Percentiles rank a stretch among this genome's conserved stretches.
Evolutionary conservation across 805 yeast species (phyloP).

Genomic region (Clavispora asparagi): DNA sequence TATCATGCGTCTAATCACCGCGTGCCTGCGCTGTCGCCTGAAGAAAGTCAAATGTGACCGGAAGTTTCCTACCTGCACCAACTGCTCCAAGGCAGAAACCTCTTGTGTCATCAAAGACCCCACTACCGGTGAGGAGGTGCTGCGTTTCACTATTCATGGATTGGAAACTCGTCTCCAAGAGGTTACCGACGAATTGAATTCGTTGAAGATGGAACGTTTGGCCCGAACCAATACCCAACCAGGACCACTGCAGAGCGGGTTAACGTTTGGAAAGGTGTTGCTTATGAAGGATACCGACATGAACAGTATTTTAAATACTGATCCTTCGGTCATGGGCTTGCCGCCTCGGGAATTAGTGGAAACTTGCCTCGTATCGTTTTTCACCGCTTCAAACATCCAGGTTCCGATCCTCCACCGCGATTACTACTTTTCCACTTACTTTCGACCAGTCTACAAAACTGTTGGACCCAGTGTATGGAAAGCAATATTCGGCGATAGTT

Average conservation of each 20-base stretch:
- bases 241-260: not conserved
- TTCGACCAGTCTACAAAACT: conserved; percentile 11
- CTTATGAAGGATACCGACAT: conserved; percentile 6
- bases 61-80: conserved; percentile 12
- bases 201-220: conserved; percentile 1
- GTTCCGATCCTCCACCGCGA: conserved; percentile 14
- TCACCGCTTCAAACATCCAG: conserved; percentile 9
- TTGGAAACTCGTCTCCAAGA: conserved; percentile 7
- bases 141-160: conserved; percentile 8
- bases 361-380: conserved; percentile 6
- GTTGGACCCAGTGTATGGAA: conserved; percentile 1
- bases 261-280: conserved; percentile 4
- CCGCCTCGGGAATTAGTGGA: conserved; percentile 8
- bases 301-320: not conserved
- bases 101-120: conserved; percentile 12
- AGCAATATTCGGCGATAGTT: conserved; percentile 1
- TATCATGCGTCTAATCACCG: conserved; percentile 10
- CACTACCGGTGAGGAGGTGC: conserved; percentile 11
- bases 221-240: not conserved
- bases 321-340: conserved; percentile 1
- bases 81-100: conserved; percentile 9
- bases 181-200: conserved; percentile 5
- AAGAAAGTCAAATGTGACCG: conserved; percentile 13
- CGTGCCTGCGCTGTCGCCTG: conserved; percentile 12
- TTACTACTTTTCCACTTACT: conserved; percentile 9